These are phyloP conservation scores for Phylloporus arenicola DNA, from an alignment of 768 basidiomycete species.

Conservation along the genomic window DNA sequence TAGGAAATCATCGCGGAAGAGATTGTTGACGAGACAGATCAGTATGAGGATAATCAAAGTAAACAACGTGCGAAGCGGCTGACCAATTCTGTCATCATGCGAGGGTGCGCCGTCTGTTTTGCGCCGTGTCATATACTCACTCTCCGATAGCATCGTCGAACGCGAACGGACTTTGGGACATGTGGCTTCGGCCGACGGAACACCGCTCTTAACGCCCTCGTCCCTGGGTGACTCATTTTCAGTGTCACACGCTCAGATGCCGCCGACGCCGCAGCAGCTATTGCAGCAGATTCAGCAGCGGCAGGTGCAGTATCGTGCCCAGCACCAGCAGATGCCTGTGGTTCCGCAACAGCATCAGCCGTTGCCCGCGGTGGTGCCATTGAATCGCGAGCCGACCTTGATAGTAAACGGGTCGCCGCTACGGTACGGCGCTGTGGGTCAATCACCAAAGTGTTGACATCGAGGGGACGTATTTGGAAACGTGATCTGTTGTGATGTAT, in stretches of 20 bases:
- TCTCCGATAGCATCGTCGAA: conserved; percentile 47
- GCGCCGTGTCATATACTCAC: background rate
- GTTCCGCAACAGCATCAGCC: background rate
- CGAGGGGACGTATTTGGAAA: background rate
- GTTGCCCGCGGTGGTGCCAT: background rate
- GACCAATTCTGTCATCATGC: conserved; percentile 73
- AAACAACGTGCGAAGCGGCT: conserved; percentile 67
- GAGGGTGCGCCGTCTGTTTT: conserved; percentile 43
- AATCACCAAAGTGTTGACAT: conserved; percentile 11
- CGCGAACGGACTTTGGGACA: conserved; percentile 38
- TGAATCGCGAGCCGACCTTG: background rate
- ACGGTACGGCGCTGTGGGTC: conserved; percentile 14
- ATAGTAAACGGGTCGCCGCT: conserved; percentile 6
- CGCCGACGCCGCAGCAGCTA: conserved; percentile 16
- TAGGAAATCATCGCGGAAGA: conserved; percentile 95
- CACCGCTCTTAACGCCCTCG: conserved; percentile 30
- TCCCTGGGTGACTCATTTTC: conserved; percentile 13
- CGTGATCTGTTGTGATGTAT: background rate
- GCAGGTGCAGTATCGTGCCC: conserved; percentile 8
- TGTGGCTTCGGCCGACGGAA: conserved; percentile 26
- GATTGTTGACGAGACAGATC: conserved; percentile 93
- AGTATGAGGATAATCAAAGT: conserved; percentile 80
- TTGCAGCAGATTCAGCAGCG: conserved; percentile 16
- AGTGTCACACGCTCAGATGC: conserved; percentile 1
- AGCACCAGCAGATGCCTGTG: background rate